phyloP scores from a whole-genome alignment of 148 eudicot species.

The Polygonum aviculare region DNA sequence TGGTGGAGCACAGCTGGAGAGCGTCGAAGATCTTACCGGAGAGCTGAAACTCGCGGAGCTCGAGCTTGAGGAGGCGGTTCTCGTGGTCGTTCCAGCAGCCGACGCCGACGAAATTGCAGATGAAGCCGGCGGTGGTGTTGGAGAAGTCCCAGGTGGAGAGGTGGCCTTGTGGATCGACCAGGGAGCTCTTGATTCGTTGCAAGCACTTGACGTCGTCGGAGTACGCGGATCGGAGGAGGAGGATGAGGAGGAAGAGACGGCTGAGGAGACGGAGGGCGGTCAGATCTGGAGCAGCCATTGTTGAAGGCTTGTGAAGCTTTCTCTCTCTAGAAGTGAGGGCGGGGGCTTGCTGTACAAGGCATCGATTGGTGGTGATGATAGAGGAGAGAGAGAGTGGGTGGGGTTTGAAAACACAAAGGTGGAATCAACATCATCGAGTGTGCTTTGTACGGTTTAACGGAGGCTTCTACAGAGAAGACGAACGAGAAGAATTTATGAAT shows the following conservation, averaged over 20 bases:
- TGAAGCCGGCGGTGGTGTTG: constrained; percentile 32
- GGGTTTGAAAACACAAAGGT: constrained; percentile 8
- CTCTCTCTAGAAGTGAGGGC: background rate
- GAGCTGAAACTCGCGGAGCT: constrained; percentile 27
- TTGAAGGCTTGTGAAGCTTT: background rate
- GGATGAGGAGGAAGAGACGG: background rate
- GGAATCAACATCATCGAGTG: background rate
- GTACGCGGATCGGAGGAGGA: background rate
- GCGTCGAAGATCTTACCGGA: constrained; percentile 29
- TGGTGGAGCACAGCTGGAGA: constrained; percentile 21
- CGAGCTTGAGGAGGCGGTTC: constrained; percentile 38
- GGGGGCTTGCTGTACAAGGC: background rate
- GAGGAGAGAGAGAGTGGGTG: constrained; percentile 6
- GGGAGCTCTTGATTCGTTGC: constrained; percentile 26
- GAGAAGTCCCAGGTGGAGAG: constrained; percentile 34
- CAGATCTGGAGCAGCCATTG: constrained; percentile 15
- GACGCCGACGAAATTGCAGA: constrained; percentile 39
- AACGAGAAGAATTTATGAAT: background rate
- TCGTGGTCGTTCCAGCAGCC: constrained; percentile 61
- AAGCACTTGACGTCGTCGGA: constrained; percentile 47
- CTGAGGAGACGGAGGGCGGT: background rate
- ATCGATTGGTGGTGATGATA: background rate
- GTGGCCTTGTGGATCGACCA: constrained; percentile 19
- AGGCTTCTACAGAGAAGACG: background rate
- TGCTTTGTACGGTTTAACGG: background rate